Base-by-base conservation (phyloP, 306 rosid genomes). In the Pyrus betulifolia region DNA sequence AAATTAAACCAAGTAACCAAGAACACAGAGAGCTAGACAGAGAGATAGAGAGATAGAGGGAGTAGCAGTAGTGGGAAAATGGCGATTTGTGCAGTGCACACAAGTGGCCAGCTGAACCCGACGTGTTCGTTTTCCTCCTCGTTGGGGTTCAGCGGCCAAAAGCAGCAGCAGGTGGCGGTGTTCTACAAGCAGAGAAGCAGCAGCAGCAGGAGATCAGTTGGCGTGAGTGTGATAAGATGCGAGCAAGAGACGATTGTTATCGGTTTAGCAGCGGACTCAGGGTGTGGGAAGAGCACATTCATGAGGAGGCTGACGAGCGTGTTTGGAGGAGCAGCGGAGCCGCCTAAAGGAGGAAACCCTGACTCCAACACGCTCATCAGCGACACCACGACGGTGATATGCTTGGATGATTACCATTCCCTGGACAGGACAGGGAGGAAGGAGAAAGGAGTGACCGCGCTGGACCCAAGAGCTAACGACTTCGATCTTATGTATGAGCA, bases 401-500 rank as follows among this genome's bases (percentile, higher is more conserved):
- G 99, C 57, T 88, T 96, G 67, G 99, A 96, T 88, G 99, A 96
- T 74, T 96, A 96, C 55, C 99, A 96, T 67, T 92, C 98, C 3
- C 73, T 96, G 81, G 99, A 96, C 55, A 91, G 99, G 42, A 96
- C 97, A 2, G 99, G 98, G 0, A 89, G 99, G 78, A 96, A 96
- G 44, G 89, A 89, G 75, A 89, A 92, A 69, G 99, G 99, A 2
- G 99, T 96, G 35, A 96, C 99, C 42, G 99, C 99, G 11, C 97
- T 96, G 73, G 98, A 96, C 70, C 99, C 99, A 1, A 89, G 85
- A 88, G 99, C 99, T 66, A 96, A 96, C 25, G 4, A 92, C 78
- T 96, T 96, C 84, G 99, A 92, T 83, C 95, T 96, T 17, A 96
- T 96, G 99, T 96, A 92, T 74, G 93, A 96, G 1, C 99, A 96